Conservation (phyloP, 345 rosid genomes). For the Clarkia xantiana region DNA sequence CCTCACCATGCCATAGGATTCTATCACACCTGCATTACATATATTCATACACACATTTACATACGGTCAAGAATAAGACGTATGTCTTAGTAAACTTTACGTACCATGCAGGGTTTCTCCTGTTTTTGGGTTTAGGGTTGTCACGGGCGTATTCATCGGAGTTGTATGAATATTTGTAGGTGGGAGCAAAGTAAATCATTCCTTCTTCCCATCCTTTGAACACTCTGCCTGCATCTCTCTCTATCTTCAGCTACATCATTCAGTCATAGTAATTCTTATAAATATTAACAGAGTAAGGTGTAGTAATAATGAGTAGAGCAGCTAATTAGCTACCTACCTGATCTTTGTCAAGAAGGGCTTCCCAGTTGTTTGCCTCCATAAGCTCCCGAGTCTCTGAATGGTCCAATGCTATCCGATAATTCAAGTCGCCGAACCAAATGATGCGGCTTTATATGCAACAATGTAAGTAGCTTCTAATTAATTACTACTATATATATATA, state of each 20-base stretch:
- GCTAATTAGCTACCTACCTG: constrained; percentile 65
- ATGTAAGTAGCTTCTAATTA: background rate
- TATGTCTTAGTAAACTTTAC: too few relatives aligned
- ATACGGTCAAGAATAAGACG: too few relatives aligned
- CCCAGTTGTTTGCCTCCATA: constrained; percentile 44
- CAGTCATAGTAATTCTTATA: too few relatives aligned
- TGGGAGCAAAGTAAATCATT: constrained; percentile 72
- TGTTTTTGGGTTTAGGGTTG: constrained; percentile 37
- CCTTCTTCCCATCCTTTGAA: constrained; percentile 89
- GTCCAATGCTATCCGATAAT: constrained; percentile 80
- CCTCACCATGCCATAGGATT: constrained; percentile 73
- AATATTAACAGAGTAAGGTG: too few relatives aligned
- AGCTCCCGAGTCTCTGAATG: constrained; percentile 59
- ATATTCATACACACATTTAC: too few relatives aligned
- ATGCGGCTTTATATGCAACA: constrained; percentile 38
- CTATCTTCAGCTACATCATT: constrained; percentile 78
- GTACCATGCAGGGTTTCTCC: constrained; percentile 98
- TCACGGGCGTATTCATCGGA: constrained; percentile 79
- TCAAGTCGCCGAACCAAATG: constrained; percentile 89
- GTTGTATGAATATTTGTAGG: constrained; percentile 74
- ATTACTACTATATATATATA: too few relatives aligned
- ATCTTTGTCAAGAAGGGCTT: constrained; percentile 61
- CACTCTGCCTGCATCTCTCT: constrained; percentile 77
- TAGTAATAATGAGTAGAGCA: background rate
- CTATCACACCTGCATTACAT: constrained; percentile 75